Evolutionary conservation across 345 rosid species (phyloP), one percentile per base, ranked within the genome.

Genomic region (Mercurialis annua): DNA sequence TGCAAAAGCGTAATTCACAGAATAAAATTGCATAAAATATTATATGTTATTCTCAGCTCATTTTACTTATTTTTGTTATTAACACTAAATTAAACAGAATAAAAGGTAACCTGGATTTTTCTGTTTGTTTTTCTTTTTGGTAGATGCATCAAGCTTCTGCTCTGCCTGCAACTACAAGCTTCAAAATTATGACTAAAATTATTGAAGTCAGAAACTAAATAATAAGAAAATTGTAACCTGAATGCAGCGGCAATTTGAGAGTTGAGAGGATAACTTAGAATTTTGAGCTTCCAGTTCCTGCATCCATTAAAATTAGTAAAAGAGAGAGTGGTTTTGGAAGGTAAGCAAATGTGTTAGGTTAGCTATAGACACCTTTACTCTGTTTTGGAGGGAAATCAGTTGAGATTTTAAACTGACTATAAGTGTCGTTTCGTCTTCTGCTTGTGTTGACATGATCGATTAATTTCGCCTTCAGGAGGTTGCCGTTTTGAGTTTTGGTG

Each of bases 271-370:
- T 58, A 92, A 73, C 66, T 77, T 74, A 0, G 83, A 77, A 71
- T 90, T 90, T 47, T 85, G 86, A 71, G 64, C 77, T 71, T 86
- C 91, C 70, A 90, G 69, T 72, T 85, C 90, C 95, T 92, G 84
- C 31, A 15, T 26, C 30, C 7, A 17, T 16, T 2, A 3, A 6
- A 38, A 36, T 21, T 3, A 42, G 26, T 3, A 34, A 17, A 36
- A 26, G 34, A 63, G 12, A 59, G 20, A 38, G 21, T 1, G 14
- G 15, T n/a, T 53, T 12, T 27, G 27, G 29, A 18, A 23, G 3
- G 14, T 40, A 26, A 21, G 38, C 16, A 36, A 50, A 62, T n/a
- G n/a, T n/a, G n/a, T n/a, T n/a, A n/a, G n/a, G n/a, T n/a, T n/a
- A n/a, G n/a, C n/a, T n/a, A n/a, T 40, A 40, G 24, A 50, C 23